Conservation (phyloP, 2,329 filamentous ascomycete genomes). For the Aspergillus chevalieri region DNA sequence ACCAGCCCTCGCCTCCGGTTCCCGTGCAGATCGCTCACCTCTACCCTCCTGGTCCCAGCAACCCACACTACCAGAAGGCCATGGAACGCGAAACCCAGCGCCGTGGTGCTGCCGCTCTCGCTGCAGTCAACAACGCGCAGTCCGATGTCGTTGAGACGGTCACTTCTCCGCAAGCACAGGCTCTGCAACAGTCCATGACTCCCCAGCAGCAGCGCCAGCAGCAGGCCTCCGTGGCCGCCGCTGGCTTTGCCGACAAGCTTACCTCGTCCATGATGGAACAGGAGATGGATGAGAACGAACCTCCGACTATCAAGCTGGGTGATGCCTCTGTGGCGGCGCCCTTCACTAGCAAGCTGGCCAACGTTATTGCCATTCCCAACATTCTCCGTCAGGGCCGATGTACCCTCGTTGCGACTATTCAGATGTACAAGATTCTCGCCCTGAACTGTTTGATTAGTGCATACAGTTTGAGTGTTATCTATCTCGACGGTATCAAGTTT, state of each 20-base stretch:
- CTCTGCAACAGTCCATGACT: constrained; percentile 49
- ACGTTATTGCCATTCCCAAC: constrained; percentile 94
- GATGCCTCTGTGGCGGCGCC: constrained; percentile 96
- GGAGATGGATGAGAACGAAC: constrained; percentile 81
- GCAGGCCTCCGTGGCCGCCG: constrained; percentile 63
- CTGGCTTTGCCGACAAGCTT: constrained; percentile 77
- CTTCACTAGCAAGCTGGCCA: constrained; percentile 95
- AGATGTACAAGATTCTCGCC: constrained; percentile 99
- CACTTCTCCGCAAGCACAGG: constrained; percentile 60
- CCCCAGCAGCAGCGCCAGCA: constrained; percentile 47
- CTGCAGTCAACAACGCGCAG: constrained; percentile 45
- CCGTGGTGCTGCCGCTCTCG: constrained; percentile 62
- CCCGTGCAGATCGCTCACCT: constrained; percentile 89
- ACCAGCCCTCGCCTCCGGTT: constrained; percentile 85
- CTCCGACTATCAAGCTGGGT: constrained; percentile 91
- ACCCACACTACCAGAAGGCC: constrained; percentile 91
- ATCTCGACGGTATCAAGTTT: constrained; percentile 98
- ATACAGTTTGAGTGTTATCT: constrained; percentile 92
- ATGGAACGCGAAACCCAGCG: constrained; percentile 76
- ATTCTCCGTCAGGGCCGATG: constrained; percentile 97
- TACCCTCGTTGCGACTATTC: constrained; percentile 94
- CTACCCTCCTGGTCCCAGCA: constrained; percentile 81
- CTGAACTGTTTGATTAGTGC: constrained; percentile 97
- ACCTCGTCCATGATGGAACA: constrained; percentile 82
- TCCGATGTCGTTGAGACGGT: constrained; percentile 56